Percentiles rank a stretch among this genome's conserved stretches.
These are phyloP conservation scores for Colletotrichum salicis DNA, from an alignment of 2,329 filamentous ascomycete genomes.

Conservation along the genomic window DNA sequence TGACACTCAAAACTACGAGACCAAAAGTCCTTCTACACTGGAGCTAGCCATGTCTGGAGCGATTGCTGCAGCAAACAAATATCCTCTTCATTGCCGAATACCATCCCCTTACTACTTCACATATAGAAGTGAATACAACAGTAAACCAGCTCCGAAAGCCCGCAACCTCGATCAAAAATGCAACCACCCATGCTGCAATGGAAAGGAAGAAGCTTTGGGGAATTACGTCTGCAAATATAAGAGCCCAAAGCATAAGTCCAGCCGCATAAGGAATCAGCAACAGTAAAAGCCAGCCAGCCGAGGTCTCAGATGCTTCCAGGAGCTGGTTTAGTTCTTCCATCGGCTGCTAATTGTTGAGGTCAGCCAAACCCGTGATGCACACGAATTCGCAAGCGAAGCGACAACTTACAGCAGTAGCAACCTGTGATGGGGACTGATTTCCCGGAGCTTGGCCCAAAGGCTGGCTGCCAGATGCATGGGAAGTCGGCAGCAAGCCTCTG, in stretches of 20 bases:
- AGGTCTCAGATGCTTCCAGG: not conserved
- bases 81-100: not conserved
- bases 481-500: no score
- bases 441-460: no score
- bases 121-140: not conserved
- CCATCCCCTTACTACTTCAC: not conserved
- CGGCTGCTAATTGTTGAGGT: not conserved
- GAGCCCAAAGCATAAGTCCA: not conserved
- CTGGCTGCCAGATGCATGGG: no score
- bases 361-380: not conserved
- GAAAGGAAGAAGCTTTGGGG: not conserved
- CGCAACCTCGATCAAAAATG: not conserved
- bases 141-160: not conserved
- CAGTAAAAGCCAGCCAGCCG: not conserved
- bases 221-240: not conserved
- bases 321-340: not conserved
- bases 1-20: no score
- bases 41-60: no score
- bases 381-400: not conserved
- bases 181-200: not conserved
- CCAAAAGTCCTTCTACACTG: no score
- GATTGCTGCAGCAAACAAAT: no score
- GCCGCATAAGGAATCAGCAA: not conserved
- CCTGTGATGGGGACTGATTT: no score
- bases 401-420: no score